Evolutionary conservation across 2,329 filamentous ascomycete species (phyloP).

Genomic region (Chaetomium sp.): DNA sequence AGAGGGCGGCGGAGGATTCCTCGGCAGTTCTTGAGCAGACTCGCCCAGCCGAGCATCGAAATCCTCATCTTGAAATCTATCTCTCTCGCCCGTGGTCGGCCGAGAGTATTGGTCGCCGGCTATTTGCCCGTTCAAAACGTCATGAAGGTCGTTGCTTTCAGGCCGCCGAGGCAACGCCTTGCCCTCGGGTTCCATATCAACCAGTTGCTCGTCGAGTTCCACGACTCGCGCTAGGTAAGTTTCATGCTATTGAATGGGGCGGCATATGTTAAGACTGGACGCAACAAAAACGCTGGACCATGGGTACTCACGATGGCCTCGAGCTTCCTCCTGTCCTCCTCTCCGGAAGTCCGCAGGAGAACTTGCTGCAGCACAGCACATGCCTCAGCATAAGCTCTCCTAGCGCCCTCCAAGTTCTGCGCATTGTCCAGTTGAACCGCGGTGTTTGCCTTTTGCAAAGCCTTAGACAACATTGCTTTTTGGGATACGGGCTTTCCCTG

Average conservation of each 20-base stretch:
- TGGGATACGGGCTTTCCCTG: constrained; percentile 64
- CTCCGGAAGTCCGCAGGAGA: constrained; percentile 77
- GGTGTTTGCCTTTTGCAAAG: constrained; percentile 91
- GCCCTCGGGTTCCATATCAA: constrained; percentile 56
- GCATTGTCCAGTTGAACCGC: constrained; percentile 96
- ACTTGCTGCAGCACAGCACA: constrained; percentile 87
- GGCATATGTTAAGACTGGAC: constrained; percentile 23
- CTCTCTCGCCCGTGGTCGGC: constrained; percentile 42
- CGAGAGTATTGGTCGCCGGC: constrained; percentile 53
- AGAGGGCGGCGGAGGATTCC: constrained; percentile 31
- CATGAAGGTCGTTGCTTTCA: constrained; percentile 58
- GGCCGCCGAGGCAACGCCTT: constrained; percentile 77
- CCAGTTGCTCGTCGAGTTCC: constrained; percentile 75
- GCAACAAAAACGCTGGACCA: not conserved
- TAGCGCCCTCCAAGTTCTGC: constrained; percentile 88
- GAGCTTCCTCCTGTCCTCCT: constrained; percentile 86
- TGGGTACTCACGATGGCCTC: constrained; percentile 79
- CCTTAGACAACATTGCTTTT: constrained; percentile 95
- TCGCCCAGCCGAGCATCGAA: constrained; percentile 35
- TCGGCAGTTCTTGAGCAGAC: constrained; percentile 34
- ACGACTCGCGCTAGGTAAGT: constrained; percentile 90
- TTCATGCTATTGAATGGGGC: constrained; percentile 60
- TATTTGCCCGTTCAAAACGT: constrained; percentile 42
- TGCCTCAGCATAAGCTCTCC: constrained; percentile 88
- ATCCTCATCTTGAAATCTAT: constrained; percentile 33